Conservation (phyloP, 2,329 filamentous ascomycete genomes). For the Mariannaea elegans region DNA sequence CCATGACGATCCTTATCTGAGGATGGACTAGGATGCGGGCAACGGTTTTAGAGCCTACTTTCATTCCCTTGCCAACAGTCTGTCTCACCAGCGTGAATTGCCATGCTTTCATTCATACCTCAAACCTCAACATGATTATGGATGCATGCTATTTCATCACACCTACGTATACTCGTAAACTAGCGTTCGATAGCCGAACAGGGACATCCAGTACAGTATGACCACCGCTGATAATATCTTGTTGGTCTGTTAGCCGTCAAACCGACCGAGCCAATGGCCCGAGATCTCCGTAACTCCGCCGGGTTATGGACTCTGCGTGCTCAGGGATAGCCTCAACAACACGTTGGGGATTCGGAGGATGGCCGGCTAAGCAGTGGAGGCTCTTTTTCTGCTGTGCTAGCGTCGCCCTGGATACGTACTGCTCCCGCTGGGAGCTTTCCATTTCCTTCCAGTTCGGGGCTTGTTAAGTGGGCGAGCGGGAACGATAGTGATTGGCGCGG, state of each 20-base stretch:
- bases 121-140: slow-evolving; percentile 1
- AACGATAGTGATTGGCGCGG: slow-evolving; percentile 29
- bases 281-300: slow-evolving; percentile 21
- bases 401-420: slow-evolving; percentile 4
- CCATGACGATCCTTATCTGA: not conserved
- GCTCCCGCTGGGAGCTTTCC: slow-evolving; percentile 16
- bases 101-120: not conserved
- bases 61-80: not conserved
- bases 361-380: slow-evolving; percentile 30
- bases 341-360: slow-evolving; percentile 41
- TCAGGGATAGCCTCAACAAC: slow-evolving; percentile 11
- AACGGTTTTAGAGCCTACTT: not conserved
- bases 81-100: too few species aligned
- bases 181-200: slow-evolving; percentile 12
- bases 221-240: too few species aligned
- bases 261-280: not conserved
- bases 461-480: slow-evolving; percentile 9
- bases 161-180: not conserved
- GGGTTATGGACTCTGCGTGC: slow-evolving; percentile 6
- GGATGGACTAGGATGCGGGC: not conserved
- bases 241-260: not conserved
- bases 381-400: not conserved
- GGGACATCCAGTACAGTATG: too few species aligned
- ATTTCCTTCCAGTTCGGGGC: slow-evolving; percentile 11
- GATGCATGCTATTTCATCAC: not conserved